Conservation (phyloP, 2,329 filamentous ascomycete genomes). For the Diplodia mutila region DNA sequence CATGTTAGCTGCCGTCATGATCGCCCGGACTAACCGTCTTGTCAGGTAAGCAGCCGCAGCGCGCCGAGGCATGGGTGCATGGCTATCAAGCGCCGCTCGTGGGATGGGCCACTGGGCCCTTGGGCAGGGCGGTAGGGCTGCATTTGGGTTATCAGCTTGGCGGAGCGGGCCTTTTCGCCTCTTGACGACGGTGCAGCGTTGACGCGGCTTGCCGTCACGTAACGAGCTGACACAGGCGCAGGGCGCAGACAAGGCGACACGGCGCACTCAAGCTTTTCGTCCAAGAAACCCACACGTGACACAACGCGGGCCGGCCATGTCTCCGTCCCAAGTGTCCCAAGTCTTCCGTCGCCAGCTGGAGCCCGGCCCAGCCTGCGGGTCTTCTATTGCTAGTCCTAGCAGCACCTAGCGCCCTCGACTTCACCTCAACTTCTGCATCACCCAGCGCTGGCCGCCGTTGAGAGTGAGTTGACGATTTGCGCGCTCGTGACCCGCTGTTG, state of each 20-base stretch:
- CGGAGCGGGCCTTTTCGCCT: neutral
- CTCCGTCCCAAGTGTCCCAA: neutral
- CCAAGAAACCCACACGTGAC: neutral
- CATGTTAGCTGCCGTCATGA: constrained; percentile 7
- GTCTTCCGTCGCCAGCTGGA: too few species aligned
- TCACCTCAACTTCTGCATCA: neutral
- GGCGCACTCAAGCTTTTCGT: neutral
- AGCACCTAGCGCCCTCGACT: neutral
- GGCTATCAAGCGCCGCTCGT: neutral
- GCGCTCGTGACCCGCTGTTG: neutral
- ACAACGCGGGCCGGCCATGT: neutral
- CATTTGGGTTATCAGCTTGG: neutral
- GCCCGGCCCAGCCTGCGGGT: too few species aligned
- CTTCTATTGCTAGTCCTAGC: neutral
- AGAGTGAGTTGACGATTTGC: neutral
- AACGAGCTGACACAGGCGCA: neutral
- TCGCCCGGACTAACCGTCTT: constrained; percentile 8
- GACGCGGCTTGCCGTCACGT: neutral
- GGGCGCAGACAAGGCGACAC: neutral
- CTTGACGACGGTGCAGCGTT: neutral
- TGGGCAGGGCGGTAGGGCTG: constrained; percentile 12
- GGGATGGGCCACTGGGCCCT: neutral
- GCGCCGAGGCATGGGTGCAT: neutral
- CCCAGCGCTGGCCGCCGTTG: neutral
- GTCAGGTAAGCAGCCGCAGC: neutral